Percentiles rank a stretch among this genome's conserved stretches.
Evolutionary conservation across 805 yeast genomes (phyloP).

Genomic region (Starmerella riodocensis): DNA sequence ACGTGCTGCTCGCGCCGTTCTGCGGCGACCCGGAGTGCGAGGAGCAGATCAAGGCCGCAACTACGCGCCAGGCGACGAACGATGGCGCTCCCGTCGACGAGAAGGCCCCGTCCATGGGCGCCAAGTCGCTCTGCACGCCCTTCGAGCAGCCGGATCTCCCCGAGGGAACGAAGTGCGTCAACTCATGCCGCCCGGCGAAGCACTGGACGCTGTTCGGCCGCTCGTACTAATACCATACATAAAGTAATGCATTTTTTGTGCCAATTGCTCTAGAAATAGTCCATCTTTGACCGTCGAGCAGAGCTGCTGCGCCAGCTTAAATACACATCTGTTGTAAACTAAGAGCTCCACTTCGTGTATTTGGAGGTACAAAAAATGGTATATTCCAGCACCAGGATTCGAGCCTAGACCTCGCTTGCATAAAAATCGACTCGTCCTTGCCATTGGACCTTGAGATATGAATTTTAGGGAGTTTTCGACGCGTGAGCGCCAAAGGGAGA

Average conservation of each 20-base stretch:
- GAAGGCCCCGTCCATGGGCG: conserved; percentile 98
- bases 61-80: conserved; percentile 62
- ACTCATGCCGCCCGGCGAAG: conserved; percentile 62
- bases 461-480: no score
- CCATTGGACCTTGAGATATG: no score
- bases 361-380: no score
- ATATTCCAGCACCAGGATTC: no score
- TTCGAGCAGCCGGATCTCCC: conserved; percentile 76
- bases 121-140: conserved; percentile 95
- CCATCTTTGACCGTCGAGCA: no score
- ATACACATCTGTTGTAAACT: no score
- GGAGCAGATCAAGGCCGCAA: conserved; percentile 86
- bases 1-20: conserved; percentile 90
- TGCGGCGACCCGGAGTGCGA: conserved; percentile 92
- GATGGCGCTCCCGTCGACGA: conserved; percentile 80
- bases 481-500: not conserved
- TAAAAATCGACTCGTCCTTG: no score
- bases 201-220: conserved; percentile 94
- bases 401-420: no score
- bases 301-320: no score
- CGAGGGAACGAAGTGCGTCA: conserved; percentile 73
- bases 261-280: no score
- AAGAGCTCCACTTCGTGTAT: no score
- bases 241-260: not conserved
- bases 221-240: conserved; percentile 45